phyloP scores from a whole-genome alignment of 2,329 filamentous ascomycete species.

The Hymenoscyphus linearis region DNA sequence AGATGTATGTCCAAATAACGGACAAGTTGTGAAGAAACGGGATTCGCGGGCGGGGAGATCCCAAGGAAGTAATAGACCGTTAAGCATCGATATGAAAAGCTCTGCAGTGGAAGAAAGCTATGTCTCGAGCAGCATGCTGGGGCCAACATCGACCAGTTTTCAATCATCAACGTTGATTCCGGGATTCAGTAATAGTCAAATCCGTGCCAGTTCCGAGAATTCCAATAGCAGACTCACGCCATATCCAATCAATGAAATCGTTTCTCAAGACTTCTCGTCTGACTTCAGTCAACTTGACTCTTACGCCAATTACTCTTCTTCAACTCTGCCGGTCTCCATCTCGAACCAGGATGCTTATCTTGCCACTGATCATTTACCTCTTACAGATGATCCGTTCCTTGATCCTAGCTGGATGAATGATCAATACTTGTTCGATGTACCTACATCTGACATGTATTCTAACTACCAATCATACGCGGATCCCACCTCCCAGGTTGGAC shows the following conservation, averaged over 20 bases:
- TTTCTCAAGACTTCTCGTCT: neutral
- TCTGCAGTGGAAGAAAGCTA: neutral
- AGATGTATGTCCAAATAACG: constrained; percentile 57
- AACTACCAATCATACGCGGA: neutral
- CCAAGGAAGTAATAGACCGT: neutral
- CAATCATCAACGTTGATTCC: neutral
- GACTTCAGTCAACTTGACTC: neutral
- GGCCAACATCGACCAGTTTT: neutral
- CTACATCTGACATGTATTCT: neutral
- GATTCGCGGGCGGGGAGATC: neutral
- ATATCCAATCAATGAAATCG: neutral
- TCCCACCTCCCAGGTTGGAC: neutral
- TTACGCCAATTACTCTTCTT: neutral
- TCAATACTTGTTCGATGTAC: neutral
- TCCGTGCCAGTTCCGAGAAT: neutral
- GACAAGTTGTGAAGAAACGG: neutral
- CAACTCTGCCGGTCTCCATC: neutral
- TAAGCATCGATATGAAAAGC: neutral
- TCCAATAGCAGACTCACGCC: neutral
- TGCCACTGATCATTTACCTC: neutral
- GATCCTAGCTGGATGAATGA: neutral
- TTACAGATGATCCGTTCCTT: neutral
- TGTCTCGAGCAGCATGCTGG: neutral
- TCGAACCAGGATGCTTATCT: neutral
- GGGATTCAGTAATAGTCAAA: neutral